Conservation (phyloP, 2,329 filamentous ascomycete species). For the Emergomyces orientalis region DNA sequence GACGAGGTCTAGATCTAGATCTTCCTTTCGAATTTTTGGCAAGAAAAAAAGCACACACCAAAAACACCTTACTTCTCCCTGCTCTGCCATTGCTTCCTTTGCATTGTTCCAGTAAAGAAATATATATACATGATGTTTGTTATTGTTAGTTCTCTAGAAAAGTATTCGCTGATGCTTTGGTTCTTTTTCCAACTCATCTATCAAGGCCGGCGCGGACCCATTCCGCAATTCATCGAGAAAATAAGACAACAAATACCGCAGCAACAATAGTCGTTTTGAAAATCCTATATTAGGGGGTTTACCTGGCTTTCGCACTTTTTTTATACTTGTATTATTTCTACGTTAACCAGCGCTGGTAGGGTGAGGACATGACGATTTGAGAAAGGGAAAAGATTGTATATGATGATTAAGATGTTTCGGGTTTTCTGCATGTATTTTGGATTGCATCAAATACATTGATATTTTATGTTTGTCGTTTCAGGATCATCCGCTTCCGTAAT, state of each 20-base stretch:
- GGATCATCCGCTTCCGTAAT: too few species aligned
- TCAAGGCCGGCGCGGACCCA: conserved; percentile 4
- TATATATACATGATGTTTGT: conserved; percentile 17
- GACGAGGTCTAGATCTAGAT: conserved; percentile 55
- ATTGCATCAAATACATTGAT: neutral
- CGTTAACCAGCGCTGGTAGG: neutral
- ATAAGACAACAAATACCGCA: neutral
- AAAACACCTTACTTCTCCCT: neutral
- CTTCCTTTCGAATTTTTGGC: conserved; percentile 14
- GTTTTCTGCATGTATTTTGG: neutral
- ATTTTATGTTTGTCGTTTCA: too few species aligned
- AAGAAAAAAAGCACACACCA: conserved; percentile 9
- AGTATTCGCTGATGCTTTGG: conserved; percentile 3
- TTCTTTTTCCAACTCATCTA: neutral
- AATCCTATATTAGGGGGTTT: neutral
- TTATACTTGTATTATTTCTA: neutral
- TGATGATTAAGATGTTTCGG: neutral
- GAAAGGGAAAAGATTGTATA: neutral
- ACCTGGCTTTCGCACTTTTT: neutral
- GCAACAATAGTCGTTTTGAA: neutral
- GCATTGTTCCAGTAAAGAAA: neutral
- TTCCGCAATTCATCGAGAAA: neutral
- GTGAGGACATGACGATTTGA: neutral
- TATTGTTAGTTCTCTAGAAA: conserved; percentile 8
- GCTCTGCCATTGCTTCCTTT: neutral